Base-by-base conservation (phyloP, 2,329 filamentous ascomycete genomes). In the Penicillium sp. region DNA sequence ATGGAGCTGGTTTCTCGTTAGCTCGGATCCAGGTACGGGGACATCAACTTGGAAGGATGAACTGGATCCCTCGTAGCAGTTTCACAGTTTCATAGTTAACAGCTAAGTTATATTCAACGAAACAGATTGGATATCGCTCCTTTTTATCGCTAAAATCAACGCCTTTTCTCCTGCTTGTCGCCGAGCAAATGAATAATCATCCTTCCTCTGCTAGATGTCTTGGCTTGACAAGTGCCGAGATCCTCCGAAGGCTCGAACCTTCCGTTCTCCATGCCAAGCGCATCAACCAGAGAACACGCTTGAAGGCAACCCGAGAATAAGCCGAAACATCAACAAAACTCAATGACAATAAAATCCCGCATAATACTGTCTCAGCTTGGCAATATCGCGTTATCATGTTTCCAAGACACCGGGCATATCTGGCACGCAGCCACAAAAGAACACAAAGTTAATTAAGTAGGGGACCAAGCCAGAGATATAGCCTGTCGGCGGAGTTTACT, bases 291-390 rank as follows among this genome's bases (percentile, higher is more conserved):
- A 46, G 23, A 46, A 37, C 20, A 46, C 43, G 20, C 18, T 45
- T 33, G 43, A 46, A 36, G 43, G 30, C 43, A 46, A 46, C 32
- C 43, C 43, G 43, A 46, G 43, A 46, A 46, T 46, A 46, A 46
- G 43, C 32, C 43, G 43, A 15, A 26, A 37, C 20, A 44, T 46
- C 43, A 46, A 46, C 32, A 46, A 46, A 30, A 37, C 21, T 26
- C 43, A 37, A 34, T 27, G 43, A 36, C 12, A 32, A 44, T 46
- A 26, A 46, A 37, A 46, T 46, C 43, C 43, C 43, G 43, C 43
- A 46, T 37, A 15, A 46, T 36, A 37, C 5, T 27, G 29, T 46
- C 41, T 46, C 21, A 37, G 18, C 43, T 46, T 46, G 43, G 43
- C 43, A 46, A 46, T 34, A 34, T 24, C 43, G 43, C 37, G 20